Base-by-base conservation (phyloP, 2,329 filamentous ascomycete genomes). In the Grosmannia clavigera region DNA sequence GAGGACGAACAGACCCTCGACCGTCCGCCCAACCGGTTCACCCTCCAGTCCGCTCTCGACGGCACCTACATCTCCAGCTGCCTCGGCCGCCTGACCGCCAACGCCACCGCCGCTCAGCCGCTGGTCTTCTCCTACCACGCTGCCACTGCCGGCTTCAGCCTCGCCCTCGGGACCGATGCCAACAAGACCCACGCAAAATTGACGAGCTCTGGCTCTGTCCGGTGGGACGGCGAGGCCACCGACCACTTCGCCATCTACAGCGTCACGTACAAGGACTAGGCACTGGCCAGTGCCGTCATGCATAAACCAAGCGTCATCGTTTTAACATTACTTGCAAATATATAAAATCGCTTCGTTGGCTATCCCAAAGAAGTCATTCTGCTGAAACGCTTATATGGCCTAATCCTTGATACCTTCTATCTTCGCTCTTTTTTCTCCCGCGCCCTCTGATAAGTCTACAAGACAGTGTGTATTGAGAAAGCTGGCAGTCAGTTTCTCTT, bases 21-120 rank as follows among this genome's bases (percentile, higher is more conserved):
- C 33, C 19, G 22, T 33, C 29, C 29, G 19, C 53, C 53, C 7
- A 55, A 31, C 9, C 22, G 10, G 19, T 57, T 61, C 31, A 46
- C 46, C 4, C n/a, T 61, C 6, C 53, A 58, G 57, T 53, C 63
- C 25, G 63, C 62, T 29, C 58, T 60, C 10, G 61, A 66, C 46
- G 55, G 56, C 11, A 56, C 51, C 3, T 70, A 56, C 43, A 12
- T 62, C 22, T 54, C 57, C n/a, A 12, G n/a, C 14, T 19, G 29
- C 35, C 48, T 58, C 27, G 54, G 57, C 33, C 55, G 29, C 5
- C 48, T 61, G 16, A 60, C 55, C 3, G 12, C 50, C 22, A 48
- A 55, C 25, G 46, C 19, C 19, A 50, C 9, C 40, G 46, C 38
- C 5, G 56, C 60, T 10, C 50, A 61, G 57, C 29, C 25, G 19